These are phyloP conservation scores for Leccinum obscurum DNA, from an alignment of 768 basidiomycete species.

Conservation along the genomic window DNA sequence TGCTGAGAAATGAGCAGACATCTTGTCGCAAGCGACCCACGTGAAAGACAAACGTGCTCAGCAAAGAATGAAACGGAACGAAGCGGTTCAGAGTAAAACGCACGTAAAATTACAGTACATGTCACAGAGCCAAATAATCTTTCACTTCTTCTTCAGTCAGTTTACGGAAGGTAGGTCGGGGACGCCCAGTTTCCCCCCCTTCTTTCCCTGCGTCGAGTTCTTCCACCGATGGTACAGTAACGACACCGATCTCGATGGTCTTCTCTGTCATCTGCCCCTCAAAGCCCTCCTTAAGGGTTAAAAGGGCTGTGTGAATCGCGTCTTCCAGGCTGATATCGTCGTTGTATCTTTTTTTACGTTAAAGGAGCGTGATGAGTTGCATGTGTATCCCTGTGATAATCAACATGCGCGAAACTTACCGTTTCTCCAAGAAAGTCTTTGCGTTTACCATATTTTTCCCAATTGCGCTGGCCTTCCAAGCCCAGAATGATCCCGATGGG, in stretches of 20 bases:
- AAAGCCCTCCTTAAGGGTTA: slow-evolving; percentile 98
- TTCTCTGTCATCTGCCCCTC: slow-evolving; percentile 99
- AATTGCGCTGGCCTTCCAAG: slow-evolving; percentile 99
- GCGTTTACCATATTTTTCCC: slow-evolving; percentile 99
- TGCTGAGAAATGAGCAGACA: slow-evolving; percentile 4
- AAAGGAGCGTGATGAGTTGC: slow-evolving; percentile 17
- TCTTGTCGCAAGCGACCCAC: slow-evolving; percentile 8
- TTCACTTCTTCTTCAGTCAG: slow-evolving; percentile 95
- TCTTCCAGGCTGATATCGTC: slow-evolving; percentile 99
- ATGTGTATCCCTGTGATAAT: slow-evolving; percentile 18
- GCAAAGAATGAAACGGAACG: slow-evolving; percentile 10
- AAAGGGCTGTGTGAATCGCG: slow-evolving; percentile 96
- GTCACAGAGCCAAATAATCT: slow-evolving; percentile 88
- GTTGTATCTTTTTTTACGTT: slow-evolving; percentile 82
- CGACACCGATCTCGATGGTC: slow-evolving; percentile 97
- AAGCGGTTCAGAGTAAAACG: slow-evolving; percentile 26
- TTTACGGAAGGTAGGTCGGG: slow-evolving; percentile 91
- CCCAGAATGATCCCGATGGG: slow-evolving; percentile 99
- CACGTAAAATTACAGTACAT: slow-evolving; percentile 33
- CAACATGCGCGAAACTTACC: slow-evolving; percentile 53
- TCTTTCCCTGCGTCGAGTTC: slow-evolving; percentile 63
- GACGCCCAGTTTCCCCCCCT: slow-evolving; percentile 65
- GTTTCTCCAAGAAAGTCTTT: slow-evolving; percentile 98
- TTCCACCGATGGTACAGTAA: slow-evolving; percentile 79
- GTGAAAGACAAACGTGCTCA: slow-evolving; percentile 18